Evolutionary conservation across 2,329 filamentous ascomycete species (phyloP).

Genomic region (Talaromyces albobiverticillius): DNA sequence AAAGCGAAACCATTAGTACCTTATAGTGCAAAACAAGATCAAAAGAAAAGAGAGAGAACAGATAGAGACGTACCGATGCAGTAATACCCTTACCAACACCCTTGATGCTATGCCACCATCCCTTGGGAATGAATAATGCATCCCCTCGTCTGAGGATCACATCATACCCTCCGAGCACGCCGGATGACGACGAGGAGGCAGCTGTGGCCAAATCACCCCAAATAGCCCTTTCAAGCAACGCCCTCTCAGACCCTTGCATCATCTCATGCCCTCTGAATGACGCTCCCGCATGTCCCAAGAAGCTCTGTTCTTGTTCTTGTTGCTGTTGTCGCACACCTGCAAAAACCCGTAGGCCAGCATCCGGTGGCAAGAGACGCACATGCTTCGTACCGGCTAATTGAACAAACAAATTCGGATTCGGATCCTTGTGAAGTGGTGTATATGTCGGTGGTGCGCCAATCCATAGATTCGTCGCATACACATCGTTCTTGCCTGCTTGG

Average conservation of each 20-base stretch:
- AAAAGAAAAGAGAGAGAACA: conserved; percentile 13
- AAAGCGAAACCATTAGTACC: conserved; percentile 10
- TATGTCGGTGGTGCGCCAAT: conserved; percentile 82
- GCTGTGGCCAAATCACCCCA: conserved; percentile 53
- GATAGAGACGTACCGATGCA: conserved; percentile 49
- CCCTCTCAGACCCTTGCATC: conserved; percentile 78
- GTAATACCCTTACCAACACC: conserved; percentile 59
- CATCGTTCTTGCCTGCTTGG: conserved; percentile 68
- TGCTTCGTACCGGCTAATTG: conserved; percentile 73
- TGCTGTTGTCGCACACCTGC: conserved; percentile 39
- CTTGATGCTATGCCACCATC: conserved; percentile 84
- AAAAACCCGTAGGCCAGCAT: conserved; percentile 64
- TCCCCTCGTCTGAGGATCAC: conserved; percentile 63
- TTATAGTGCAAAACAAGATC: not conserved
- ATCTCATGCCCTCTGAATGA: conserved; percentile 76
- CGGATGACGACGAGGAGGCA: not conserved
- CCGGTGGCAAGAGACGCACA: conserved; percentile 68
- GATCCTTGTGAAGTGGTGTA: conserved; percentile 87
- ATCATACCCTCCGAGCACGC: conserved; percentile 40
- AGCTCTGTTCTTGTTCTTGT: conserved; percentile 30
- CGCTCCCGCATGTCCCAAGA: conserved; percentile 28
- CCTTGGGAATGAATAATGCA: conserved; percentile 73
- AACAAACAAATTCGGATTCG: conserved; percentile 88
- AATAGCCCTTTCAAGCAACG: conserved; percentile 63
- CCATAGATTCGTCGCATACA: conserved; percentile 89